Evolutionary conservation across 331 rosid species (phyloP).

Genomic region (Cydonia oblonga): DNA sequence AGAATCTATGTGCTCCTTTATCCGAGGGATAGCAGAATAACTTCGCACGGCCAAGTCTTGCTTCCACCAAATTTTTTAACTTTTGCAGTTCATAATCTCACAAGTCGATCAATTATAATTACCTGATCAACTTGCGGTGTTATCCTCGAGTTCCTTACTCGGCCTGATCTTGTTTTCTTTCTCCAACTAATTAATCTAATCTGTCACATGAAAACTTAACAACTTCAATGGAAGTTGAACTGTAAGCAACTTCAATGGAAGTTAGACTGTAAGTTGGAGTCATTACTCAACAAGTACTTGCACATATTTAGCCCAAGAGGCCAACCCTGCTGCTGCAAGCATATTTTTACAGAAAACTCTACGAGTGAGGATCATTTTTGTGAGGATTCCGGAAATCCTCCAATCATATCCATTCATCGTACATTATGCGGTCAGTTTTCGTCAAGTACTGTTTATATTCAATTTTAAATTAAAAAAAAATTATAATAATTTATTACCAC

Average conservation of each 20-base stretch:
- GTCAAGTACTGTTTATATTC: no score
- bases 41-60: conserved; percentile 34
- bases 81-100: conserved; percentile 20
- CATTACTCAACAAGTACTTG: not conserved
- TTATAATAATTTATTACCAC: no score
- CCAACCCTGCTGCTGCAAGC: no score
- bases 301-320: not conserved
- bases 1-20: not conserved
- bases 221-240: no score
- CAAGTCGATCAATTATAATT: not conserved
- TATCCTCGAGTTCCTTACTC: conserved; percentile 37
- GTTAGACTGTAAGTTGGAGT: no score
- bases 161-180: conserved; percentile 8
- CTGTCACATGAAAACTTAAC: not conserved
- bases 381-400: no score
- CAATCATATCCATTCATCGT: no score
- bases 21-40: not conserved
- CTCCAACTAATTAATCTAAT: conserved; percentile 20
- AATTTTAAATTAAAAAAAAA: no score
- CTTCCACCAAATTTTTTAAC: conserved; percentile 33
- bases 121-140: conserved; percentile 35
- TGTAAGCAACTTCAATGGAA: no score
- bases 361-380: no score
- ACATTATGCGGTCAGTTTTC: no score
- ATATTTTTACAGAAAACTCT: no score